A percentile compares a stretch with the other conserved stretches of the same genome.
phyloP scores from a whole-genome alignment of 1,284 basidiomycete genomes.

The Ceratobasidium sp. region DNA sequence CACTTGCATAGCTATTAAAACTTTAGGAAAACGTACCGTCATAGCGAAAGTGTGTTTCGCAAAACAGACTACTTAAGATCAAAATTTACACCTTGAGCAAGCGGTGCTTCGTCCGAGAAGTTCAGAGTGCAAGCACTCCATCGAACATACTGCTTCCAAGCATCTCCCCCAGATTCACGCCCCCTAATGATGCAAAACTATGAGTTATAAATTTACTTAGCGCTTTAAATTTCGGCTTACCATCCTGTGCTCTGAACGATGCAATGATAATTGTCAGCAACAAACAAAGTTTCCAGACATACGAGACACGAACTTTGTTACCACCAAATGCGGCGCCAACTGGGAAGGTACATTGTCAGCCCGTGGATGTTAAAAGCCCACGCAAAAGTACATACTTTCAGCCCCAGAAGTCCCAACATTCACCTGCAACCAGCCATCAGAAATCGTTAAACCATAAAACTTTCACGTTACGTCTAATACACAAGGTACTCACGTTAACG shows the following conservation, averaged over 20 bases:
- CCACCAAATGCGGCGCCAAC: constrained; percentile 90
- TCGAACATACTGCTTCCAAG: constrained; percentile 90
- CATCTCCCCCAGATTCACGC: constrained; percentile 95
- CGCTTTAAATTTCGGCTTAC: constrained; percentile 59
- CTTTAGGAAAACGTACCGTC: background rate
- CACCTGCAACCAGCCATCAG: constrained; percentile 62
- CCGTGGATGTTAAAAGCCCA: background rate
- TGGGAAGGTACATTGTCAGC: background rate
- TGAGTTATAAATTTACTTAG: background rate
- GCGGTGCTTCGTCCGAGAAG: constrained; percentile 85
- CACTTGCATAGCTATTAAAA: background rate
- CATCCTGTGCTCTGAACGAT: constrained; percentile 77
- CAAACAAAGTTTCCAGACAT: background rate
- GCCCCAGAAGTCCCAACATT: constrained; percentile 95
- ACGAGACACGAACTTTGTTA: constrained; percentile 73
- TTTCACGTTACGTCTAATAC: background rate
- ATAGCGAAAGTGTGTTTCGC: background rate
- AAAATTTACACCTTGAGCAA: constrained; percentile 94
- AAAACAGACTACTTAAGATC: constrained; percentile 46
- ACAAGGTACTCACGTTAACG: constrained; percentile 70
- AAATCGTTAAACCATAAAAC: background rate
- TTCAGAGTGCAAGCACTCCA: constrained; percentile 89
- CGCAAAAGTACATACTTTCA: constrained; percentile 64
- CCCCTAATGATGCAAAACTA: constrained; percentile 67
- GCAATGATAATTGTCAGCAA: background rate